Evolutionary conservation across 75 land plant genomes (phyloP), one percentile per base, ranked within the genome.

Genomic region (Chamaecyparis obtusa): DNA sequence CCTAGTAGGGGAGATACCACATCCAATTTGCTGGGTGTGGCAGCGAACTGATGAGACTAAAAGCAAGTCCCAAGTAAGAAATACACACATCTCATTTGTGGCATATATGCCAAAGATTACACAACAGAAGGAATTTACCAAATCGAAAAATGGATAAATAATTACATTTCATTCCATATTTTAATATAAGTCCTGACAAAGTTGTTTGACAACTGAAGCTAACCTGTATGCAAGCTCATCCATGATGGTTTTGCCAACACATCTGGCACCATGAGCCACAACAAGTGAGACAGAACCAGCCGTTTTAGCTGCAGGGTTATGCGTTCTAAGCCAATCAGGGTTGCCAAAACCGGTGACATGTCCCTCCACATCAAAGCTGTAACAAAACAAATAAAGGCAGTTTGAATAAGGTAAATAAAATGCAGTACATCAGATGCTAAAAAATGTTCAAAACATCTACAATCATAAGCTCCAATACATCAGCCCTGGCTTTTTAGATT

Each of bases 171-270:
- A 60, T 60, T 21, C 69, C 69, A 64, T 64, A 64, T 24, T 64
- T 21, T 24, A 64, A 24, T 27, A 64, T 7, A 64, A 24, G 2
- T 64, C 24, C n/a, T 64, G 24, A 64, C 5, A 64, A 64, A 64
- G 6, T 6, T 21, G 24, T 24, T 64, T 21, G 24, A 60, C 36
- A 74, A 74, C 3, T 43, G 19, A 39, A 21, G 64, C 89, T 30
- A 27, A 95, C 95, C 92, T 90, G 86, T 91, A 95, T 33, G 90
- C 92, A 33, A 96, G 87, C 87, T 98, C 99, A 89, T 93, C 96
- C 93, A 98, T 92, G 81, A 93, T 90, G 48, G 98, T 97, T 89
- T 94, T 98, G 44, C 99, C 99, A 77, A 95, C 92, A 87, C 99
- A 98, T 41, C 87, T 90, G 17, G 99, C 99, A 13, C 99, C 99